phyloP scores from a whole-genome alignment of 495 filamentous ascomycete genomes.

The Aspergillus conjunctus region DNA sequence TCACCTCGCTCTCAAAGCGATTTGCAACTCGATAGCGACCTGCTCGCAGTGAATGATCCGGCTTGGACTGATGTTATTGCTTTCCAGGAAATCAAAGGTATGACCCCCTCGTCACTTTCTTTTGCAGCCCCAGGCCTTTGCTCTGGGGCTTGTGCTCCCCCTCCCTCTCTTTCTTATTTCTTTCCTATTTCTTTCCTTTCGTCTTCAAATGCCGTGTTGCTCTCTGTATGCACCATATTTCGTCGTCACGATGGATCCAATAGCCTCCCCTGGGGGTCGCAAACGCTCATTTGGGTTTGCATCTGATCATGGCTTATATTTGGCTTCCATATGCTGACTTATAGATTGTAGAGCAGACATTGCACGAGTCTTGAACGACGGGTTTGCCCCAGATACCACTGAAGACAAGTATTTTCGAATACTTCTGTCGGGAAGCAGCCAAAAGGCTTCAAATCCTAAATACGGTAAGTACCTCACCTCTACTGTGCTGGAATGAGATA shows the following conservation, averaged over 20 bases:
- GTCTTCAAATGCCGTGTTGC: not conserved
- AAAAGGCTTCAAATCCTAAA: not conserved
- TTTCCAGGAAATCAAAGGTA: not conserved
- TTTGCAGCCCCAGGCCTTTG: no score
- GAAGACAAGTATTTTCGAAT: not conserved
- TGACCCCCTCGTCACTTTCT: no score
- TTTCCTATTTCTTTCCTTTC: not conserved
- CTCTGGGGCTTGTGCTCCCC: not conserved
- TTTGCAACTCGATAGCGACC: not conserved
- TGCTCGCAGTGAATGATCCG: not conserved
- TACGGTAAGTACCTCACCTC: not conserved
- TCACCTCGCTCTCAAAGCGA: not conserved
- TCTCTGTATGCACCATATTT: not conserved
- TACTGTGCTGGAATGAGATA: not conserved
- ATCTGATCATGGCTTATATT: not conserved
- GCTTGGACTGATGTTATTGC: not conserved
- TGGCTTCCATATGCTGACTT: not conserved
- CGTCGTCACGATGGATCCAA: conserved; percentile 2
- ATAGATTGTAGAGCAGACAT: not conserved
- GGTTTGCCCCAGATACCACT: not conserved
- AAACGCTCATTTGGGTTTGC: conserved; percentile 17
- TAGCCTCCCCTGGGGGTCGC: not conserved
- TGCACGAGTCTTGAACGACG: not conserved
- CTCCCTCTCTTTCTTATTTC: not conserved
- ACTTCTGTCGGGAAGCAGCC: not conserved